Evolutionary conservation across 495 filamentous ascomycete species (phyloP).

Genomic region (Aspergillus panamensis): DNA sequence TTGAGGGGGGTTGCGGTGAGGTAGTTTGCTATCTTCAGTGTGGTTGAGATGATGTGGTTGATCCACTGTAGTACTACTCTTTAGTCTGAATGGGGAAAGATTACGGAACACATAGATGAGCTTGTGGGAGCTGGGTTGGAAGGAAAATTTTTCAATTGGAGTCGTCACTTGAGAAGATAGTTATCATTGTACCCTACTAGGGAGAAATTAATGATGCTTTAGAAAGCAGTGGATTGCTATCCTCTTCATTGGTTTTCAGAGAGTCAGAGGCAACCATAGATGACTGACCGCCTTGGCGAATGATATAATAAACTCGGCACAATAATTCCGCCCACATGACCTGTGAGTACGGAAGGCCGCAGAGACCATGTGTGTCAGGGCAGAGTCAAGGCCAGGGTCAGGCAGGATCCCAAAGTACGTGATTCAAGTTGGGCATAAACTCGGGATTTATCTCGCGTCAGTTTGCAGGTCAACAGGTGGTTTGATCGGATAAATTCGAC

Average conservation of each 20-base stretch:
- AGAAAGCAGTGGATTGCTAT: too few species aligned
- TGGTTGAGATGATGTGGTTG: not conserved
- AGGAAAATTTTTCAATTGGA: not conserved
- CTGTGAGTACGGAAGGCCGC: not conserved
- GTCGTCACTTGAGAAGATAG: too few species aligned
- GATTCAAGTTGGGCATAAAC: not conserved
- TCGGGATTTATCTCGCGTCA: not conserved
- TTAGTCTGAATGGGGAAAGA: not conserved
- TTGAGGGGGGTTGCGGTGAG: not conserved
- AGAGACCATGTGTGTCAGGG: conserved; percentile 1
- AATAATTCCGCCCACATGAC: conserved; percentile 1
- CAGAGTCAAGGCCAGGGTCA: not conserved
- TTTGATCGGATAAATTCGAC: not conserved
- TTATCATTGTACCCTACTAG: too few species aligned
- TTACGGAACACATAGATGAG: not conserved
- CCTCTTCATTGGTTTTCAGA: too few species aligned
- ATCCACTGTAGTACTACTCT: not conserved
- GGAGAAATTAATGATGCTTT: too few species aligned
- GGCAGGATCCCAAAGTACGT: not conserved
- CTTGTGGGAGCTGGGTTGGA: not conserved
- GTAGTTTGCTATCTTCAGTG: not conserved
- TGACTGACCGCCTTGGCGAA: conserved; percentile 1
- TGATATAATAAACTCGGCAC: not conserved
- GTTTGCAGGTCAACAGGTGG: not conserved
- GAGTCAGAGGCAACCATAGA: too few species aligned